Evolutionary conservation across 2,329 filamentous ascomycete species (phyloP).

Genomic region (Penicillium hesseltinei): DNA sequence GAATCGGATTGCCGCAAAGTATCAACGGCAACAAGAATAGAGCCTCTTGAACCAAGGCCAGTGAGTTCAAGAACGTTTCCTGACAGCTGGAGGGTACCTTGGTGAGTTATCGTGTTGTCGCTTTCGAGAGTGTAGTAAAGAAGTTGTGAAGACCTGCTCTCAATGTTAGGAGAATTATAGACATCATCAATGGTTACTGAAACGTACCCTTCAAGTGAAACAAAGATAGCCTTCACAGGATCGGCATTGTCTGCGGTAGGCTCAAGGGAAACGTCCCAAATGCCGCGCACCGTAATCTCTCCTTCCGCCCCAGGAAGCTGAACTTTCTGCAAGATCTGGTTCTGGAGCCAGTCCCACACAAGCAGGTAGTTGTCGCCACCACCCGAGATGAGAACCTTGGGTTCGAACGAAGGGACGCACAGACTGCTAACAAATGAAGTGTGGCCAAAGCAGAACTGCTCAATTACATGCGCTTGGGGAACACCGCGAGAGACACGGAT

Average conservation of each 20-base stretch:
- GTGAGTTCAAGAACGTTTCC: conserved; percentile 66
- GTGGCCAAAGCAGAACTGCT: conserved; percentile 86
- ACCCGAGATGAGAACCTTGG: conserved; percentile 73
- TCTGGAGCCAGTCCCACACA: conserved; percentile 74
- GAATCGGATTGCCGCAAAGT: conserved; percentile 52
- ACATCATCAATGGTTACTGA: background rate
- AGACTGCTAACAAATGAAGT: conserved; percentile 78
- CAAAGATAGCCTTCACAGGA: conserved; percentile 39
- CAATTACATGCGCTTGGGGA: conserved; percentile 83
- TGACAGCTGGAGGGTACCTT: conserved; percentile 54
- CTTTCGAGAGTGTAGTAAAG: conserved; percentile 62
- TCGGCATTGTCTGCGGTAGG: conserved; percentile 11
- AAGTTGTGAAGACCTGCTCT: conserved; percentile 63
- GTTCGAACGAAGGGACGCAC: conserved; percentile 58
- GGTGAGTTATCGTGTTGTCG: conserved; percentile 51
- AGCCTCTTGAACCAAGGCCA: conserved; percentile 27
- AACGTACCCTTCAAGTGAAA: conserved; percentile 61
- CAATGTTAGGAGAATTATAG: conserved; percentile 34
- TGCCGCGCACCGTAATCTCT: conserved; percentile 51
- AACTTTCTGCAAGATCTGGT: conserved; percentile 34
- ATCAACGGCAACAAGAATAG: conserved; percentile 54
- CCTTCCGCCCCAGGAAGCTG: conserved; percentile 24
- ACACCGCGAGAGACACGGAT: conserved; percentile 81
- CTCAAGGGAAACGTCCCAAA: conserved; percentile 45
- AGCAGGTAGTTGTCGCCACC: conserved; percentile 79